Conservation (phyloP, 352 stramenopile species). For the Globisporangium splendens region DNA sequence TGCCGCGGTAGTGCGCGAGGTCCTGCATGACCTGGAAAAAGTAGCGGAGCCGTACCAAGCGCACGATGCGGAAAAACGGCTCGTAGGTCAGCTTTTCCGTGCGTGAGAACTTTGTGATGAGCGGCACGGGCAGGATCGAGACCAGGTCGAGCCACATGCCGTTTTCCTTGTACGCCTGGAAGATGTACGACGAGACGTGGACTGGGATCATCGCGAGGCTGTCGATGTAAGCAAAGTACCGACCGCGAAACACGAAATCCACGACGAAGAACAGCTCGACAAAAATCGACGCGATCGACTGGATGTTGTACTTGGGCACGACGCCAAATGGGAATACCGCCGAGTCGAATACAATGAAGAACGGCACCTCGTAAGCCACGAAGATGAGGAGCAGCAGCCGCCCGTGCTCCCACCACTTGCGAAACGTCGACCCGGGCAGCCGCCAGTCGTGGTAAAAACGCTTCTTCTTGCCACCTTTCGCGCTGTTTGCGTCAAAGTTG, state of each 20-base stretch:
- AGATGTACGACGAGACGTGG: slow-evolving; percentile 62
- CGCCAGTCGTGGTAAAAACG: slow-evolving; percentile 32
- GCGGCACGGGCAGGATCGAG: slow-evolving; percentile 48
- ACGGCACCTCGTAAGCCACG: slow-evolving; percentile 61
- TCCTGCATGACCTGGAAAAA: slow-evolving; percentile 50
- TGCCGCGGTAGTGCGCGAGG: slow-evolving; percentile 37
- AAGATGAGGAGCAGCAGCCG: slow-evolving; percentile 46
- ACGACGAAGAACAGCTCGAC: slow-evolving; percentile 54
- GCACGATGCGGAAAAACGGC: slow-evolving; percentile 41
- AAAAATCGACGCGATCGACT: slow-evolving; percentile 45
- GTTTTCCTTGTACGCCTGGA: slow-evolving; percentile 51
- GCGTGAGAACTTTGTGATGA: slow-evolving; percentile 45
- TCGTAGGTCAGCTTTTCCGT: slow-evolving; percentile 35
- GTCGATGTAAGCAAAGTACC: slow-evolving; percentile 71
- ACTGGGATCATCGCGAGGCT: slow-evolving; percentile 59
- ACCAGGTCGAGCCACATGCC: slow-evolving; percentile 52
- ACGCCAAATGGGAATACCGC: slow-evolving; percentile 46
- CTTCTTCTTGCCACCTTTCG: not conserved
- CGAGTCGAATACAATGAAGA: slow-evolving; percentile 67
- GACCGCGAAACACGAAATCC: slow-evolving; percentile 46
- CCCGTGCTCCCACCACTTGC: slow-evolving; percentile 54
- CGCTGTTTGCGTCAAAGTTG: not conserved
- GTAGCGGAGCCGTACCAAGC: slow-evolving; percentile 50
- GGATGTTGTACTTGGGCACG: slow-evolving; percentile 34
- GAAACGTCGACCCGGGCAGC: slow-evolving; percentile 51